Evolutionary conservation across 2,329 filamentous ascomycete species (phyloP).

Genomic region (Ceratocystis harringtonii): DNA sequence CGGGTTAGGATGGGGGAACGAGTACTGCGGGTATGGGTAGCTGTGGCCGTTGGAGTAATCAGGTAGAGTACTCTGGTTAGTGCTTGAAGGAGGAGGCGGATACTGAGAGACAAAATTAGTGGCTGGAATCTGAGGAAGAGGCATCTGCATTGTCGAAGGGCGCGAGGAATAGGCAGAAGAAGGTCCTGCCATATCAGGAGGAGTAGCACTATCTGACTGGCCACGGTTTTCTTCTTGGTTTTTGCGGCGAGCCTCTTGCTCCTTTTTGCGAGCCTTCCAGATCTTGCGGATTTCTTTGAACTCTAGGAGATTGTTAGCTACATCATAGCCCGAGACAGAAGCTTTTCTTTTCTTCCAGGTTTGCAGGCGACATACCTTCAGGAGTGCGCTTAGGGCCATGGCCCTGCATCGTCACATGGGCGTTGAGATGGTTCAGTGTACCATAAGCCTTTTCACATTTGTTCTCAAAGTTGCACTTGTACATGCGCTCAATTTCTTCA

Average conservation of each 20-base stretch:
- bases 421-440: conserved; percentile 92
- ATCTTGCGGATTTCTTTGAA: conserved; percentile 99
- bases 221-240: not conserved
- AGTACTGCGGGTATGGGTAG: conserved; percentile 37
- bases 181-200: not conserved
- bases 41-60: conserved; percentile 41
- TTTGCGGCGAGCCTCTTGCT: conserved; percentile 82
- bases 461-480: conserved; percentile 89
- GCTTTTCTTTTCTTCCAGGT: not conserved
- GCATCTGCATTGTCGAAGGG: conserved; percentile 11
- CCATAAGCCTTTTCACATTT: conserved; percentile 98
- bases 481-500: conserved; percentile 99
- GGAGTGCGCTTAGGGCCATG: conserved; percentile 89
- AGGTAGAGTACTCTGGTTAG: conserved; percentile 33
- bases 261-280: conserved; percentile 99
- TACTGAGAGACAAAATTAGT: not conserved
- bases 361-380: conserved; percentile 55
- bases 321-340: not conserved
- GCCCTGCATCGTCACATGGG: conserved; percentile 97
- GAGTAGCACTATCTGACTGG: not conserved
- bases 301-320: conserved; percentile 38
- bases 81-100: conserved; percentile 26
- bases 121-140: conserved; percentile 8
- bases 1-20: not conserved
- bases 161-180: not conserved